These are phyloP conservation scores for Boletellus emodensis DNA, from an alignment of 768 basidiomycete species.

Conservation along the genomic window DNA sequence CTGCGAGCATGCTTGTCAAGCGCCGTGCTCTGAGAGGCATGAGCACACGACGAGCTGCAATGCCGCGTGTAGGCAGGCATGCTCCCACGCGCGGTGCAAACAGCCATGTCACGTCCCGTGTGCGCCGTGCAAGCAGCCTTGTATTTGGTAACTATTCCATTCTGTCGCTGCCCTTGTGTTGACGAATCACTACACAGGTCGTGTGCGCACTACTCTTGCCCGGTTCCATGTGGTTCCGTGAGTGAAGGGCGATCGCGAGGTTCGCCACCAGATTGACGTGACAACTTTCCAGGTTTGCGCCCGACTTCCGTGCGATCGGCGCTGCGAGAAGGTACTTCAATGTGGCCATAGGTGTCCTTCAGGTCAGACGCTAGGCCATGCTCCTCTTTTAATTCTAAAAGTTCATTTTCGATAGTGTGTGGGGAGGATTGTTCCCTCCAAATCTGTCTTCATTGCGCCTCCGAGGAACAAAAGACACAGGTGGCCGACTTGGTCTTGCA, in stretches of 20 bases:
- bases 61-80: conserved; percentile 48
- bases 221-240: conserved; percentile 67
- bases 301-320: conserved; percentile 58
- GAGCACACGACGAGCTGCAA: conserved; percentile 45
- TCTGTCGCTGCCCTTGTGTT: background rate
- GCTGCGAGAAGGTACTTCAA: conserved; percentile 42
- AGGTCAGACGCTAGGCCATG: conserved; percentile 34
- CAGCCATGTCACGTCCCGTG: conserved; percentile 50
- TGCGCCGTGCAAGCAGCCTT: conserved; percentile 59
- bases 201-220: conserved; percentile 53
- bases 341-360: conserved; percentile 71
- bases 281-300: conserved; percentile 48
- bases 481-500: conserved; percentile 62
- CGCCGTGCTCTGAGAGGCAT: conserved; percentile 48
- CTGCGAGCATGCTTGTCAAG: conserved; percentile 54
- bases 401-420: conserved; percentile 44
- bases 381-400: background rate
- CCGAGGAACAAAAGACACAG: conserved; percentile 32
- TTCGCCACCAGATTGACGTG: background rate
- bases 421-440: conserved; percentile 60
- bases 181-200: conserved; percentile 31
- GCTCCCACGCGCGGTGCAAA: conserved; percentile 49
- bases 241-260: conserved; percentile 21
- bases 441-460: conserved; percentile 49
- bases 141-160: conserved; percentile 43